These are phyloP conservation scores for Sclerospora graminicola DNA, from an alignment of 352 stramenopile species.

Conservation along the genomic window DNA sequence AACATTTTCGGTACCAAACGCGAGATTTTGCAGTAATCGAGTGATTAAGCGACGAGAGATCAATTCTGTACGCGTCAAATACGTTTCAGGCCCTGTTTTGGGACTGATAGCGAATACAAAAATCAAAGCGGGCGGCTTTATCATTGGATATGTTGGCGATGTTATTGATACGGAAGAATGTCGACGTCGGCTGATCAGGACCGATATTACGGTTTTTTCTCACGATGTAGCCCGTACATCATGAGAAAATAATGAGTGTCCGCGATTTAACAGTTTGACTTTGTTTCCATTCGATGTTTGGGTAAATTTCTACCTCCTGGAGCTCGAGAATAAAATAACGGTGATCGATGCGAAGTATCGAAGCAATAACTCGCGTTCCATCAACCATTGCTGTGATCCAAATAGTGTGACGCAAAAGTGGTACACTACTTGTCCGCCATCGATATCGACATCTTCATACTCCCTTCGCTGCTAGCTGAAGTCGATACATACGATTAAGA, in stretches of 20 bases:
- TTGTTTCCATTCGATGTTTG: slow-evolving; percentile 5
- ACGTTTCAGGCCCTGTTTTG: slow-evolving; percentile 82
- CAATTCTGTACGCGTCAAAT: slow-evolving; percentile 60
- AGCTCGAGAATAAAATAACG: slow-evolving; percentile 78
- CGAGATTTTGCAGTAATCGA: slow-evolving; percentile 56
- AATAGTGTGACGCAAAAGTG: slow-evolving; percentile 94
- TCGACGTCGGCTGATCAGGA: slow-evolving; percentile 47
- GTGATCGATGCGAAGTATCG: slow-evolving; percentile 83
- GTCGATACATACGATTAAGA: background rate
- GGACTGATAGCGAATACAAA: slow-evolving; percentile 75
- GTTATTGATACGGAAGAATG: slow-evolving; percentile 87
- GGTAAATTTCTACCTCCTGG: slow-evolving; percentile 83
- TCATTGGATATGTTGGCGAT: slow-evolving; percentile 92
- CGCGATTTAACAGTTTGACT: background rate
- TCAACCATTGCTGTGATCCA: slow-evolving; percentile 93
- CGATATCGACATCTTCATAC: background rate
- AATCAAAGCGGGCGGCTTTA: slow-evolving; percentile 75
- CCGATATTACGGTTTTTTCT: slow-evolving; percentile 36
- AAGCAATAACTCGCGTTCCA: slow-evolving; percentile 91
- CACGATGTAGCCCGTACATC: slow-evolving; percentile 30
- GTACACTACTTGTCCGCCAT: slow-evolving; percentile 8
- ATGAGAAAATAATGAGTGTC: too few species aligned
- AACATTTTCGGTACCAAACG: slow-evolving; percentile 63
- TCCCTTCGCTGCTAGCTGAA: background rate
- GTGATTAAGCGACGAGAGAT: slow-evolving; percentile 55